Percentiles rank a stretch among this genome's conserved stretches.
phyloP scores from a whole-genome alignment of 192 early-diverging fungal species.

The Cetraspora pellucida region DNA sequence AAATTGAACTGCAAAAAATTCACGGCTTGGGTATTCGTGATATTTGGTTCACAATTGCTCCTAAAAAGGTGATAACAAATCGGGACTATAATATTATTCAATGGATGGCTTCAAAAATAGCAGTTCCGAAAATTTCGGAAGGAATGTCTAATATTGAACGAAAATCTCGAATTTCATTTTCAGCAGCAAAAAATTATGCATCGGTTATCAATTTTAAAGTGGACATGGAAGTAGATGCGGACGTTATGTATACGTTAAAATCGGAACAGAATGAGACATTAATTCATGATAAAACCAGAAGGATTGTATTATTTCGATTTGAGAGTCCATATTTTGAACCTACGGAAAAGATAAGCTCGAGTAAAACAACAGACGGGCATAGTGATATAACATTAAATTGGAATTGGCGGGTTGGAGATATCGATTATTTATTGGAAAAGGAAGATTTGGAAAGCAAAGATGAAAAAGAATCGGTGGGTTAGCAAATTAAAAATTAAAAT shows the following conservation, averaged over 20 bases:
- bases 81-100: slow-evolving; percentile 34
- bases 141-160: slow-evolving; percentile 33
- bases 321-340: slow-evolving; percentile 51
- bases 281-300: slow-evolving; percentile 42
- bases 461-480: neutral
- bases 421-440: slow-evolving; percentile 48
- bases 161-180: slow-evolving; percentile 17
- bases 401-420: slow-evolving; percentile 46
- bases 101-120: slow-evolving; percentile 48
- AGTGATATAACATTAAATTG: slow-evolving; percentile 32
- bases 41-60: slow-evolving; percentile 44
- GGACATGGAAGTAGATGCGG: slow-evolving; percentile 52
- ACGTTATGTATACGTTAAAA: slow-evolving; percentile 36
- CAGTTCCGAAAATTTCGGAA: slow-evolving; percentile 7
- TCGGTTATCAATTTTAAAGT: slow-evolving; percentile 43
- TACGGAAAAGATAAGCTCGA: neutral
- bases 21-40: slow-evolving; percentile 41
- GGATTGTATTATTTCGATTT: slow-evolving; percentile 41
- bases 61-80: slow-evolving; percentile 25
- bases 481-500: no score
- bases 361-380: neutral
- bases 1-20: slow-evolving; percentile 39
- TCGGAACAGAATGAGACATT: slow-evolving; percentile 2
- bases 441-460: slow-evolving; percentile 35
- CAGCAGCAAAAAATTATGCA: slow-evolving; percentile 28